Percentiles rank a stretch among this genome's conserved stretches.
Evolutionary conservation across 2,329 filamentous ascomycete species (phyloP).

Genomic region (Penicillium palitans): DNA sequence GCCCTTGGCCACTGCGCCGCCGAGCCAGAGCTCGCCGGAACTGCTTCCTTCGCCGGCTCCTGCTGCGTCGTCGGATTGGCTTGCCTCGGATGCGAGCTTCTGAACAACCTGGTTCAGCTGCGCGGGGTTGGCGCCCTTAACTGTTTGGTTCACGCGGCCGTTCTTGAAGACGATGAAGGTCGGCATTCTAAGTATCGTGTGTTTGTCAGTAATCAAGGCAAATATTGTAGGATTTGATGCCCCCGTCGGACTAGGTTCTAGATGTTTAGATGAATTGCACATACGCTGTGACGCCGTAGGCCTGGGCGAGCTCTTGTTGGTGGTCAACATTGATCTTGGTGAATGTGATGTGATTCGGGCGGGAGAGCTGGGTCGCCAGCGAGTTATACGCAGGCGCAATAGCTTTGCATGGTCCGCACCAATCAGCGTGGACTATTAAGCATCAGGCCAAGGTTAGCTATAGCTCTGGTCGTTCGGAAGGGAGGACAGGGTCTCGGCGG

Average conservation of each 20-base stretch:
- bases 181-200: constrained; percentile 61
- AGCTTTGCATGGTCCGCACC: constrained; percentile 79
- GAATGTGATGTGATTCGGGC: constrained; percentile 74
- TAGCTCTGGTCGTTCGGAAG: constrained; percentile 11
- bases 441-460: constrained; percentile 25
- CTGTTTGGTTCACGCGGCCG: constrained; percentile 65
- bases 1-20: constrained; percentile 71
- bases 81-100: constrained; percentile 67
- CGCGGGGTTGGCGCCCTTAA: constrained; percentile 71
- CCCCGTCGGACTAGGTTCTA: background rate
- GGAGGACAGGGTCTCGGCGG: constrained; percentile 11
- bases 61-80: constrained; percentile 44
- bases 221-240: background rate
- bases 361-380: constrained; percentile 69
- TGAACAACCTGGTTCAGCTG: constrained; percentile 70
- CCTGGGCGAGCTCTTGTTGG: constrained; percentile 70
- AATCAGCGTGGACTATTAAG: constrained; percentile 76
- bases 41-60: constrained; percentile 44
- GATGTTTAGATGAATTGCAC: constrained; percentile 26
- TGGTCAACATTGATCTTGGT: constrained; percentile 82
- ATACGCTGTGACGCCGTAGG: constrained; percentile 70
- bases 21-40: constrained; percentile 64
- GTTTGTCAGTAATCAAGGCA: background rate
- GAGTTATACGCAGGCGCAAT: constrained; percentile 82
- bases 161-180: constrained; percentile 89